Conservation (phyloP, 2,329 filamentous ascomycete species). For the Ascochyta clinopodiicola region DNA sequence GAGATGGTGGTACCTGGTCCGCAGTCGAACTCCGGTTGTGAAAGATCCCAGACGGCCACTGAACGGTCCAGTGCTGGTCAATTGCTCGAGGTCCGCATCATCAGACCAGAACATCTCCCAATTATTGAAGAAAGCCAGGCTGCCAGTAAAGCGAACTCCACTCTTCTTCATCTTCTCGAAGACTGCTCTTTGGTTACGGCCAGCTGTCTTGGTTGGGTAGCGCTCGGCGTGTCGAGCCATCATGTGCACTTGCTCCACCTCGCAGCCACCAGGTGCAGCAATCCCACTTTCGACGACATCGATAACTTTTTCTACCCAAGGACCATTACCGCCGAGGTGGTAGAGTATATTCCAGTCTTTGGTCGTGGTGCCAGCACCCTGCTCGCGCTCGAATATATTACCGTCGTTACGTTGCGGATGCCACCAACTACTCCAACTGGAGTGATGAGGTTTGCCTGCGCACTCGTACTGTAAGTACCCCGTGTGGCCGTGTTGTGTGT, state of each 20-base stretch:
- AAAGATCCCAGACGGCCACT: slow-evolving; percentile 62
- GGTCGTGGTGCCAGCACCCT: slow-evolving; percentile 36
- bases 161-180: slow-evolving; percentile 55
- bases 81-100: slow-evolving; percentile 57
- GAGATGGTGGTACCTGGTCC: slow-evolving; percentile 60
- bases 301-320: slow-evolving; percentile 60
- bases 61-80: slow-evolving; percentile 63
- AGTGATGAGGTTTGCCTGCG: slow-evolving; percentile 39
- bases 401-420: slow-evolving; percentile 36
- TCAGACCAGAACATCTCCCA: slow-evolving; percentile 62
- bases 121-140: slow-evolving; percentile 60
- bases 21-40: slow-evolving; percentile 60
- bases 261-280: slow-evolving; percentile 56
- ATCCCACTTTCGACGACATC: slow-evolving; percentile 52
- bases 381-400: slow-evolving; percentile 7
- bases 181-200: slow-evolving; percentile 55
- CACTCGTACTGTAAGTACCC: slow-evolving; percentile 35
- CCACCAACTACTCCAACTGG: slow-evolving; percentile 46
- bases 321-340: slow-evolving; percentile 62
- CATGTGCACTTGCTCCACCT: slow-evolving; percentile 66
- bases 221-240: slow-evolving; percentile 65
- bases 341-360: slow-evolving; percentile 59
- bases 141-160: slow-evolving; percentile 54
- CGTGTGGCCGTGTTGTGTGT: slow-evolving; percentile 10
- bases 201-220: slow-evolving; percentile 61